phyloP scores from a whole-genome alignment of 2,329 filamentous ascomycete species.

The Elsinoe necatrix region DNA sequence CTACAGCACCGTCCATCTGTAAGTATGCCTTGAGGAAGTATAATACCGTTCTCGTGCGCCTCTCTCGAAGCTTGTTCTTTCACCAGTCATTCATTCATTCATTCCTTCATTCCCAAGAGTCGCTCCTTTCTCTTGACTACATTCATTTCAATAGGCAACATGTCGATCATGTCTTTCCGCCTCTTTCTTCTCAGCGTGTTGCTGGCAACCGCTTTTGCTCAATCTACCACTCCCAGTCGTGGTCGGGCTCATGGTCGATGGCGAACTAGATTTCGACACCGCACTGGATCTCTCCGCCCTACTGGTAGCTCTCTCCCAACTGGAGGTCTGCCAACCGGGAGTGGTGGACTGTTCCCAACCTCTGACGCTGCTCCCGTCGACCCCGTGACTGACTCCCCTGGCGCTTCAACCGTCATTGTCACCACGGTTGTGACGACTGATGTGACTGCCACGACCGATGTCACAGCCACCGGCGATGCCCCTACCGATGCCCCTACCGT shows the following conservation, averaged over 20 bases:
- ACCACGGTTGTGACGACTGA: conserved; percentile 23
- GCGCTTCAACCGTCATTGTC: conserved; percentile 2
- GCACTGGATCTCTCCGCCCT: neutral
- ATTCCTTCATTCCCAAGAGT: conserved; percentile 12
- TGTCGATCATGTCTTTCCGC: conserved; percentile 14
- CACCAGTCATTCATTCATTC: conserved; percentile 6
- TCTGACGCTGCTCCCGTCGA: conserved; percentile 23
- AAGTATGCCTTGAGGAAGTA: conserved; percentile 1
- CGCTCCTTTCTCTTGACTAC: conserved; percentile 12
- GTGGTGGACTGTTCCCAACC: conserved; percentile 14
- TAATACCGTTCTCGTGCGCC: conserved; percentile 7
- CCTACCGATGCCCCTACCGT: conserved; percentile 16
- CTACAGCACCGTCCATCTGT: neutral
- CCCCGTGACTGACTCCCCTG: conserved; percentile 4
- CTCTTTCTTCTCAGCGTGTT: conserved; percentile 11
- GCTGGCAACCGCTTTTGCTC: conserved; percentile 13
- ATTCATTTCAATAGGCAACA: conserved; percentile 6
- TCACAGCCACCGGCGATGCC: conserved; percentile 35
- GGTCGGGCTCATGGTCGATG: neutral
- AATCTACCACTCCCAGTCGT: neutral
- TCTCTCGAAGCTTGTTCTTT: neutral
- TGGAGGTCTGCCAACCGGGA: neutral
- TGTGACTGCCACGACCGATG: conserved; percentile 33
- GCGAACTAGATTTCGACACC: neutral
- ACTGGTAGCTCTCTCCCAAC: conserved; percentile 1